These are phyloP conservation scores for Xerocomus spinulosus DNA, from an alignment of 768 basidiomycete species.

Conservation along the genomic window DNA sequence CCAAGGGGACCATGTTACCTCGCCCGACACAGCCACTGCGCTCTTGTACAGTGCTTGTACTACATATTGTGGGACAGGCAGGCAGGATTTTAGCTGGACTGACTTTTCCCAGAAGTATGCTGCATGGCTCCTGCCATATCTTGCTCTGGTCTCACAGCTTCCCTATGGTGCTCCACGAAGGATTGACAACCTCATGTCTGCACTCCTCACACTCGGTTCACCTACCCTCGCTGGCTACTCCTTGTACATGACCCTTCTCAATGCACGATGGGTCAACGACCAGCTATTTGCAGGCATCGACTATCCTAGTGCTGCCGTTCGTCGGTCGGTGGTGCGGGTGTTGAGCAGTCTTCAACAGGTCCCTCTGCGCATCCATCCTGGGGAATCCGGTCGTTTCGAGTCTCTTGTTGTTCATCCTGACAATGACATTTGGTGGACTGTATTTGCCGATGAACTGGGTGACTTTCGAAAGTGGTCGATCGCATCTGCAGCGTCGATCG, in stretches of 20 bases:
- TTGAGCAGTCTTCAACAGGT: constrained; percentile 19
- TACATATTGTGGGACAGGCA: constrained; percentile 4
- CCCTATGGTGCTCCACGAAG: background rate
- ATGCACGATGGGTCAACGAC: constrained; percentile 17
- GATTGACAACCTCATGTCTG: constrained; percentile 34
- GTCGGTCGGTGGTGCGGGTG: constrained; percentile 22
- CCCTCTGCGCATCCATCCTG: no score
- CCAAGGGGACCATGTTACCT: background rate
- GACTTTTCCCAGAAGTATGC: background rate
- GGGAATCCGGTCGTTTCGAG: no score
- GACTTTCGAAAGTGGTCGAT: constrained; percentile 39
- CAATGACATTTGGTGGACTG: constrained; percentile 42
- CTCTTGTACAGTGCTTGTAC: constrained; percentile 8
- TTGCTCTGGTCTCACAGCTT: background rate
- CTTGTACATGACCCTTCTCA: background rate
- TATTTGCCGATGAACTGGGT: constrained; percentile 27
- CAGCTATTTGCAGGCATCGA: constrained; percentile 27
- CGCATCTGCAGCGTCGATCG: constrained; percentile 35
- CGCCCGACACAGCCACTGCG: background rate
- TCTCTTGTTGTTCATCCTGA: constrained; percentile 27
- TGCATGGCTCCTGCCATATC: background rate
- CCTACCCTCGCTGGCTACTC: constrained; percentile 45
- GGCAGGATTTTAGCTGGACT: constrained; percentile 15
- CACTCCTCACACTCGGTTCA: constrained; percentile 42
- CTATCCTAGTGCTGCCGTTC: constrained; percentile 16